These are phyloP conservation scores for Polytrichum commune DNA, from an alignment of 225 moss, liverwort and hornwort genomes.

Conservation along the genomic window DNA sequence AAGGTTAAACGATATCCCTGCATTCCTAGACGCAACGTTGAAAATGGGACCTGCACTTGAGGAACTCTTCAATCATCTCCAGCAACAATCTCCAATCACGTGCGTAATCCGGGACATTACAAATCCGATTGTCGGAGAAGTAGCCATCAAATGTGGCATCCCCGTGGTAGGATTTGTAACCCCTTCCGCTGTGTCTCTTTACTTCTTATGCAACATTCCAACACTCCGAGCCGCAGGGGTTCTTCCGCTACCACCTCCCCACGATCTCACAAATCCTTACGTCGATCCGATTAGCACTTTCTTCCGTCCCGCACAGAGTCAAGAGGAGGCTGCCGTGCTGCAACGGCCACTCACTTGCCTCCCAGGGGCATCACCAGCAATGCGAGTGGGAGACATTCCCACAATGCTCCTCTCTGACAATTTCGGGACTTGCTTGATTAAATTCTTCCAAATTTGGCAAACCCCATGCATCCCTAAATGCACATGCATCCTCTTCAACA, in stretches of 20 bases:
- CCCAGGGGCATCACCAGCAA: conserved; percentile 1
- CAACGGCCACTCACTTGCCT: neutral
- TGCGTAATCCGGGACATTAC: conserved; percentile 7
- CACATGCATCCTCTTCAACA: conserved; percentile 21
- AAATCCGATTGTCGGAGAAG: conserved; percentile 1
- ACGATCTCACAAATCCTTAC: neutral
- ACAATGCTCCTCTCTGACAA: conserved; percentile 9
- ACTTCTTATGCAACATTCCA: neutral
- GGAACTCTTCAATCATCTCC: neutral
- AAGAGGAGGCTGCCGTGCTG: conserved; percentile 1
- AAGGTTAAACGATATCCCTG: neutral
- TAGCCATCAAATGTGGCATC: conserved; percentile 1
- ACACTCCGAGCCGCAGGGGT: neutral
- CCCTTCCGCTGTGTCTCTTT: neutral
- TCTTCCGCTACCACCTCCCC: conserved; percentile 1
- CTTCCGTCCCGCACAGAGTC: conserved; percentile 3
- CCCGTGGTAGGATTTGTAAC: conserved; percentile 4
- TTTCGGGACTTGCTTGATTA: neutral
- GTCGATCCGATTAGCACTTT: neutral
- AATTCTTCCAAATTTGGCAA: neutral
- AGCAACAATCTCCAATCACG: neutral
- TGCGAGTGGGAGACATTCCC: conserved; percentile 28
- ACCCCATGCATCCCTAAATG: neutral
- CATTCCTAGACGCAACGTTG: neutral
- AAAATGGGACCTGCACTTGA: neutral